Evolutionary conservation across 2,329 filamentous ascomycete genomes (phyloP), one percentile per base, ranked within the genome.

Genomic region (Trichoderma sp.): DNA sequence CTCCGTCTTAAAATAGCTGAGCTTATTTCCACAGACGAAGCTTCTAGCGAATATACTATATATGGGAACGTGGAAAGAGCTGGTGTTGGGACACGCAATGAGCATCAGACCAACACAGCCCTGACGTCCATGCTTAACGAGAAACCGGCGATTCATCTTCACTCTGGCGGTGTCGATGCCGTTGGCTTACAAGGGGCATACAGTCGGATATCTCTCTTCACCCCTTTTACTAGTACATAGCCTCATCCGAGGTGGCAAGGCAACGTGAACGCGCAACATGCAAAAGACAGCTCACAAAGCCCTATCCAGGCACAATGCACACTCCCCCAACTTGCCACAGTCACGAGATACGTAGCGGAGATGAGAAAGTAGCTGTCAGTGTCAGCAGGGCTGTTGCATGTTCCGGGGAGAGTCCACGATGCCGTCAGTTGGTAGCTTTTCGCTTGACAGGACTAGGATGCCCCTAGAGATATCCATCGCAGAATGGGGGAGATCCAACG

Each of bases 361-460:
- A 56, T 68, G 41, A 68, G 45, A 35, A 29, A 62, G 7, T 56
- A 56, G 50, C 50, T 50, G 41, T 56, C n/a, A 59, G 53, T 71
- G 56, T 62, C 67, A 62, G 67, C 67, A 71, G 67, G 50, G 50
- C 50, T 56, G 50, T 56, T 71, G 33, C 53, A 62, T 71, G 50
- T 31, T 50, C 66, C 66, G 29, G 45, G 11, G 24, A 50, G 53
- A 60, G 33, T 24, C 45, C 67, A 72, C 35, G 59, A 64, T 31
- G 38, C 14, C 38, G 12, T 33, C 24, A 63, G 27, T 29, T 53
- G 60, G 60, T 35, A 35, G 29, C 18, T 21, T 18, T 8, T 50
- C 27, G n/a, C n/a, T 56, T 53, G 69, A 11, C 29, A 21, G 5
- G 29, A 41, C 69, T n/a, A 29, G 60, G 69, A 63, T 14, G 18